Evolutionary conservation across 2,329 filamentous ascomycete species (phyloP), one percentile per base, ranked within the genome.

Genomic region (Ceratocystis eucalypticola): DNA sequence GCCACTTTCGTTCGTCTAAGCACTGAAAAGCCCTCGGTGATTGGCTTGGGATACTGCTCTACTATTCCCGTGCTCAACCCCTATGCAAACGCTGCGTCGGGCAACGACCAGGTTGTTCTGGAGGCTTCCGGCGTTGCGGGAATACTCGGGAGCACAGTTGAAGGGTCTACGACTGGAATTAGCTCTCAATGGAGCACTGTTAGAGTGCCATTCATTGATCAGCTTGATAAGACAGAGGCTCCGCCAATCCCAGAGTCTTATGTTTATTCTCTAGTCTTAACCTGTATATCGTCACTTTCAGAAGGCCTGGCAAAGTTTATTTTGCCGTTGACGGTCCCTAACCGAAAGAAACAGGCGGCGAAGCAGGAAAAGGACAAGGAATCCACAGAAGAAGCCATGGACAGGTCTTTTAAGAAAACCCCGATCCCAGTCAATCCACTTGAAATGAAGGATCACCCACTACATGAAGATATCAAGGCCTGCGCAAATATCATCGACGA

Each of bases 221-320:
- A 96, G 70, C 83, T 97, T 22, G 94, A 99, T 76, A 99, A 97
- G 74, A 84, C 85, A 0, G 92, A 96, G 61, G 83, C 93, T 0
- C 91, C 93, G 3, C 71, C 79, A 0, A 83, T 96, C 25, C 94
- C 94, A 0, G 93, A 96, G 69, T 96, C 94, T 0, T 99, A 99
- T 72, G 82, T 96, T 6, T 97, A 96, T 76, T 91, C 88, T 69
- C 79, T 99, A 61, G 89, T 93, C 1, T 77, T 99, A 53, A 88
- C 89, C 1, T 97, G 93, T 72, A 88, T 99, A 68, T 93, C 89
- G 57, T 91, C 87, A 1, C 83, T 99, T 62, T 96, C 93, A 0
- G 94, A 99, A 72, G 91, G 90, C 1, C 79, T 99, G 20, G 94
- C 93, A 37, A 96, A 93, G 73, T 96, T 96, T 70, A 88, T 97